Evolutionary conservation across 495 filamentous ascomycete species (phyloP).

Genomic region (Penicillium roqueforti): DNA sequence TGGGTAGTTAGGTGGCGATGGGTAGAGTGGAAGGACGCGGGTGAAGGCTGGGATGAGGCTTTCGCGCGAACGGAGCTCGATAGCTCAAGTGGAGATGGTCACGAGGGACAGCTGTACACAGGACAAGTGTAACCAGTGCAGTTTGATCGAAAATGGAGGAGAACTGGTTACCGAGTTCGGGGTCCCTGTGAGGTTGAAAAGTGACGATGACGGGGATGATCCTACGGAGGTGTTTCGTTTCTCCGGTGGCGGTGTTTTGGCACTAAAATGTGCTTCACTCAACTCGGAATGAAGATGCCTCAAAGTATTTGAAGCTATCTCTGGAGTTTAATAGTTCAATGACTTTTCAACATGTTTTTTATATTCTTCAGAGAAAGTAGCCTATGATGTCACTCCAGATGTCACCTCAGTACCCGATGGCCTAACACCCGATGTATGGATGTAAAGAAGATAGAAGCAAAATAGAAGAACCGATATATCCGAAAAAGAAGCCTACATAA

Average conservation of each 20-base stretch:
- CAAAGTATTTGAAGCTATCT: background rate
- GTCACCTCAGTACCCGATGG: background rate
- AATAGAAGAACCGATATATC: background rate
- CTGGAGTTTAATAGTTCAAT: background rate
- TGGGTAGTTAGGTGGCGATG: background rate
- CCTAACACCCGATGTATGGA: background rate
- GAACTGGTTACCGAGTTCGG: background rate
- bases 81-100: conserved; percentile 5
- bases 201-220: conserved; percentile 18
- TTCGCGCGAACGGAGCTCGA: conserved; percentile 4
- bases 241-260: conserved; percentile 16
- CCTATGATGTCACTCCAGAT: conserved; percentile 8
- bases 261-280: background rate
- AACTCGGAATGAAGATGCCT: background rate
- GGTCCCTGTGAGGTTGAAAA: background rate
- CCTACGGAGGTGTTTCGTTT: conserved; percentile 27
- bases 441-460: background rate
- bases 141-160: background rate
- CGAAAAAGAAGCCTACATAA: background rate
- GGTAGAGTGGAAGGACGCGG: background rate
- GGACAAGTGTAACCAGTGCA: background rate
- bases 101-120: background rate
- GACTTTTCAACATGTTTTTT: background rate
- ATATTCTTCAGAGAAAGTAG: background rate
- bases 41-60: conserved; percentile 4